Conservation (phyloP, 108 stramenopile genomes). For the Cylindrotheca closterium region DNA sequence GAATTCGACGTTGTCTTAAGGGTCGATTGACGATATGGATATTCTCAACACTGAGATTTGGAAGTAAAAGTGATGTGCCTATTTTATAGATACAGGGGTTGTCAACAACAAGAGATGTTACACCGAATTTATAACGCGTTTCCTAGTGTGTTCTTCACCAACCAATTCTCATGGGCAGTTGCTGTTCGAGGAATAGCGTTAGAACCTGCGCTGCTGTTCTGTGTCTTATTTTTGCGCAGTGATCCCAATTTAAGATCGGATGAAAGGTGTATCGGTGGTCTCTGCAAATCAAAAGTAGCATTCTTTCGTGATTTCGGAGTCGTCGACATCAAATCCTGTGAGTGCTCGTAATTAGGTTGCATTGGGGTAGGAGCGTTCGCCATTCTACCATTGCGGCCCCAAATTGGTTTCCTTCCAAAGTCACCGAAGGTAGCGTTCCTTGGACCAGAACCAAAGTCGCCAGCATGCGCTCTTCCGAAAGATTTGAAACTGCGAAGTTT, state of each 20-base stretch:
- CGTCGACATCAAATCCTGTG: constrained; percentile 8
- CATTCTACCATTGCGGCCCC: constrained; percentile 56
- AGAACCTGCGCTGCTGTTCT: constrained; percentile 1
- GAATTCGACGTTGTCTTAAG: not conserved
- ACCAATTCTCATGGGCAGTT: constrained; percentile 49
- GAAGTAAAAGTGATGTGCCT: too few species aligned
- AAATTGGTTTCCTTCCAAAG: constrained; percentile 43
- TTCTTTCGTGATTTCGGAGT: constrained; percentile 20
- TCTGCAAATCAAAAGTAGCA: constrained; percentile 42
- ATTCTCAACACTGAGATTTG: too few species aligned
- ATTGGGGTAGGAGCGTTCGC: constrained; percentile 42
- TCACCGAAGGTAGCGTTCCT: constrained; percentile 67
- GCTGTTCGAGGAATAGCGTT: constrained; percentile 44
- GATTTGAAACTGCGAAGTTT: constrained; percentile 51
- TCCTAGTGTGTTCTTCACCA: constrained; percentile 29
- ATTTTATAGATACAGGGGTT: too few species aligned
- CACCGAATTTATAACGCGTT: constrained; percentile 9
- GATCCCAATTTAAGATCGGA: constrained; percentile 11
- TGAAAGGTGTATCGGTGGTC: constrained; percentile 27
- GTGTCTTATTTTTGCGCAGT: constrained; percentile 2
- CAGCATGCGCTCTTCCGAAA: constrained; percentile 60
- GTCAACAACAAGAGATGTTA: too few species aligned
- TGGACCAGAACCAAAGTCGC: constrained; percentile 45
- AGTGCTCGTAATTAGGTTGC: constrained; percentile 20
- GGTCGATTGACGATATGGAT: too few species aligned